A percentile compares a stretch with the other conserved stretches of the same genome.
phyloP scores from a whole-genome alignment of 345 rosid species.

The Diplotaxis tenuifolia region DNA sequence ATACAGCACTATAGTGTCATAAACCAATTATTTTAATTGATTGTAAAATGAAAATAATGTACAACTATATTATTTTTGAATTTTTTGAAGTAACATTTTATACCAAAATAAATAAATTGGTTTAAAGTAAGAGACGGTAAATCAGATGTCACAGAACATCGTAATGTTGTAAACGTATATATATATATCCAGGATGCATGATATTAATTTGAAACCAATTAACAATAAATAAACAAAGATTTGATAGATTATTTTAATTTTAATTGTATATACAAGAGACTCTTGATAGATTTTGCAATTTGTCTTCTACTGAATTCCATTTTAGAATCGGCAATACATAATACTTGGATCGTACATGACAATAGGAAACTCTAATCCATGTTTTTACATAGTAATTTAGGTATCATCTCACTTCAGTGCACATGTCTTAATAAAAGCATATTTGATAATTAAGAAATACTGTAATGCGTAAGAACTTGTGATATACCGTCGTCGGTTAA shows the following conservation, averaged over 20 bases:
- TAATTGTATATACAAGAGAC: not conserved
- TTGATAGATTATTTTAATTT: no score
- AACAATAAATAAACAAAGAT: not conserved
- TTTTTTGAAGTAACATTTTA: no score
- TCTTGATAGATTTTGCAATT: not conserved
- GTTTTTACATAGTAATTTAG: not conserved
- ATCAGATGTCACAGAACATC: not conserved
- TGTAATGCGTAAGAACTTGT: no score
- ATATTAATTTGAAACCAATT: not conserved
- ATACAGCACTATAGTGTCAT: not conserved
- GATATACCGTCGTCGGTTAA: not conserved
- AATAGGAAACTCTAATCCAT: not conserved
- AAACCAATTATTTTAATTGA: not conserved
- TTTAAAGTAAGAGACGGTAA: not conserved
- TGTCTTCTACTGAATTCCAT: not conserved
- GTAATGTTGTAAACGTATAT: not conserved
- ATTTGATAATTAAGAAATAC: not conserved
- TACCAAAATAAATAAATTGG: not conserved
- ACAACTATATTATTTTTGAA: not conserved
- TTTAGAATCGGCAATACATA: not conserved
- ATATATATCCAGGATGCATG: not conserved
- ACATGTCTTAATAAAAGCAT: not conserved
- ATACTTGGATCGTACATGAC: not conserved
- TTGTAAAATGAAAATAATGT: no score
- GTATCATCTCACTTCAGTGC: not conserved